These are phyloP conservation scores for Ceratobasidium sp. DNA, from an alignment of 1,284 basidiomycete species.

Conservation along the genomic window DNA sequence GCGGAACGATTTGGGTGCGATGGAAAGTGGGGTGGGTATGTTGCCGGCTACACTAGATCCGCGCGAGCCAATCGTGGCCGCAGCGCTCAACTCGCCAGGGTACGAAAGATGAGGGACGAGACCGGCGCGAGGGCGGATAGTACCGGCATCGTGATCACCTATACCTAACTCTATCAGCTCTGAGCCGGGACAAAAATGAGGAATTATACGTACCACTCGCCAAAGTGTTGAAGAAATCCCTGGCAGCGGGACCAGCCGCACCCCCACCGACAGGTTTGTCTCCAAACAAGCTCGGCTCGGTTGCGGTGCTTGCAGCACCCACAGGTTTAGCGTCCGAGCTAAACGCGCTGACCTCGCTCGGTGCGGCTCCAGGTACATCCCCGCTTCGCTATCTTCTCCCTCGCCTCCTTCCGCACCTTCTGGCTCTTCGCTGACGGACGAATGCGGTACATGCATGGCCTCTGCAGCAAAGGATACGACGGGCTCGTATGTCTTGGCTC, in stretches of 20 bases:
- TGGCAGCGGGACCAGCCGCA: constrained; percentile 63
- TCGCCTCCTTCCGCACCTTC: constrained; percentile 56
- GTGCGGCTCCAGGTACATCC: constrained; percentile 60
- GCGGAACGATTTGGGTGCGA: no score
- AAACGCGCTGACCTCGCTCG: constrained; percentile 58
- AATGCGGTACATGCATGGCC: constrained; percentile 56
- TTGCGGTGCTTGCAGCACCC: constrained; percentile 77
- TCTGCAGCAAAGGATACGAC: constrained; percentile 74
- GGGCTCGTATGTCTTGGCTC: no score
- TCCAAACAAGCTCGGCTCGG: constrained; percentile 88
- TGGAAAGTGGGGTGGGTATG: constrained; percentile 60
- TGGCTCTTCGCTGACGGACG: constrained; percentile 47
- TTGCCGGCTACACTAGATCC: constrained; percentile 88
- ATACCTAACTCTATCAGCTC: background rate
- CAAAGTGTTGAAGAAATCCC: constrained; percentile 92
- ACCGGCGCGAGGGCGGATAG: background rate
- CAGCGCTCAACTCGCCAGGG: no score
- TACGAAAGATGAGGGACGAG: no score
- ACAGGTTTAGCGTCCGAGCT: constrained; percentile 71
- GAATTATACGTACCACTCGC: constrained; percentile 50
- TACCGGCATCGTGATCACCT: constrained; percentile 42
- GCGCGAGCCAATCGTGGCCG: constrained; percentile 80
- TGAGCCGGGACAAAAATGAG: background rate
- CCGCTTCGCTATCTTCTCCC: constrained; percentile 60
- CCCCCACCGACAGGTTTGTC: constrained; percentile 68